Evolutionary conservation across 1,139 yeast species (phyloP).

Genomic region (Entelexis paramagnoliae): DNA sequence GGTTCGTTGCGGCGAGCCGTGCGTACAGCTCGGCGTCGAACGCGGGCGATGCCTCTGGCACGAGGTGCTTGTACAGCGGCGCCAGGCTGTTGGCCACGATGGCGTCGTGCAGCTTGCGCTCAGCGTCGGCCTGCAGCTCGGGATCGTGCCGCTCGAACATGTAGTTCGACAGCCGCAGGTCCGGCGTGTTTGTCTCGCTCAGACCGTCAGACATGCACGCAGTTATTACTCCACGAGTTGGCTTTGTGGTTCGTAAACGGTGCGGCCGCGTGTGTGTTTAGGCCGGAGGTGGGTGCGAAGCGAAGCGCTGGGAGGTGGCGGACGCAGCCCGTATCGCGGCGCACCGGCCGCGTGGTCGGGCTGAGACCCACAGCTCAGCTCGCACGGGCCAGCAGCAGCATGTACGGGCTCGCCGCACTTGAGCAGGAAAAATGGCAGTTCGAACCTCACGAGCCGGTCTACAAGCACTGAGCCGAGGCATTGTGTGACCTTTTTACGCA

Average conservation of each 20-base stretch:
- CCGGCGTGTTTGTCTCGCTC: slow-evolving; percentile 43
- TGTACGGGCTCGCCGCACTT: no score
- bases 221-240: not conserved
- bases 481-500: no score
- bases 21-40: slow-evolving; percentile 16
- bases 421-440: no score
- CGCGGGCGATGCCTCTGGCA: slow-evolving; percentile 10
- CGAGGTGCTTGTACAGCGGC: slow-evolving; percentile 69
- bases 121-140: slow-evolving; percentile 37
- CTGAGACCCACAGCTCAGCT: no score
- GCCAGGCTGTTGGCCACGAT: slow-evolving; percentile 60
- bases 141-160: slow-evolving; percentile 53
- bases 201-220: not conserved
- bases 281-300: no score
- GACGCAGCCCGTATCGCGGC: no score
- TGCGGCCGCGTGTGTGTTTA: no score
- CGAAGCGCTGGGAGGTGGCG: no score
- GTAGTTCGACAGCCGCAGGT: slow-evolving; percentile 64
- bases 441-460: no score
- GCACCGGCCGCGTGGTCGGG: no score
- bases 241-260: not conserved
- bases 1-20: slow-evolving; percentile 38
- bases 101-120: slow-evolving; percentile 41
- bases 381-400: no score
- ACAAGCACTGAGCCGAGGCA: no score